These are phyloP conservation scores for Claviceps sorghi DNA, from an alignment of 2,329 filamentous ascomycete genomes.

Conservation along the genomic window DNA sequence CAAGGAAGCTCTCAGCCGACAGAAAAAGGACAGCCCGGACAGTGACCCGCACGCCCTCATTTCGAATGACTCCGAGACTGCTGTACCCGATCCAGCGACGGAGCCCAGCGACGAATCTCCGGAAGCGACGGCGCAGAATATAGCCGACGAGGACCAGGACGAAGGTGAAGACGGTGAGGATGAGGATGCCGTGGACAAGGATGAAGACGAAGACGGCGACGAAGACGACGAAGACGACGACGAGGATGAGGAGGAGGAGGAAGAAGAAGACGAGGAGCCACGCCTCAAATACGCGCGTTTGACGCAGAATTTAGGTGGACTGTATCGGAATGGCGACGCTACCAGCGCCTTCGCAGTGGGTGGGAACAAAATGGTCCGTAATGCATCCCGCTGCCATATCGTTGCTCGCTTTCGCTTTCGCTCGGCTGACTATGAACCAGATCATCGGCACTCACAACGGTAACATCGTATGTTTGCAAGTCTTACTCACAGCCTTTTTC, in stretches of 20 bases:
- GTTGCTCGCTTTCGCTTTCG: too few species aligned
- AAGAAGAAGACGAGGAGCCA: slow-evolving; percentile 86
- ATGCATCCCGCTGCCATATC: background rate
- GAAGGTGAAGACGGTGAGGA: slow-evolving; percentile 31
- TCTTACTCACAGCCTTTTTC: background rate
- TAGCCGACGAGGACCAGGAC: slow-evolving; percentile 19
- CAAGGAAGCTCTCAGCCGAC: background rate
- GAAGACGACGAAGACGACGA: slow-evolving; percentile 36
- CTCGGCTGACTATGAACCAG: slow-evolving; percentile 30
- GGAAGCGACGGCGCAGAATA: background rate
- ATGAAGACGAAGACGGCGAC: slow-evolving; percentile 29
- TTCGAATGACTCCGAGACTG: background rate
- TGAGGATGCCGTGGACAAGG: slow-evolving; percentile 32
- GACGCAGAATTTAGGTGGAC: slow-evolving; percentile 60
- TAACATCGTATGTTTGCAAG: slow-evolving; percentile 57
- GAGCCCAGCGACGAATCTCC: background rate
- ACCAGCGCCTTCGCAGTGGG: slow-evolving; percentile 82
- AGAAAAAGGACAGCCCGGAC: background rate
- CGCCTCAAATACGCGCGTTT: slow-evolving; percentile 83
- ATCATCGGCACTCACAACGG: slow-evolving; percentile 92
- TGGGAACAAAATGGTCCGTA: slow-evolving; percentile 84
- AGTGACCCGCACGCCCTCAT: background rate
- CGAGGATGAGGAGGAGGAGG: slow-evolving; percentile 55
- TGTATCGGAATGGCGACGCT: slow-evolving; percentile 91
- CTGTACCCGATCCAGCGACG: background rate